Evolutionary conservation across 1,284 basidiomycete genomes (phyloP).

Genomic region (Testicularia cyperi): DNA sequence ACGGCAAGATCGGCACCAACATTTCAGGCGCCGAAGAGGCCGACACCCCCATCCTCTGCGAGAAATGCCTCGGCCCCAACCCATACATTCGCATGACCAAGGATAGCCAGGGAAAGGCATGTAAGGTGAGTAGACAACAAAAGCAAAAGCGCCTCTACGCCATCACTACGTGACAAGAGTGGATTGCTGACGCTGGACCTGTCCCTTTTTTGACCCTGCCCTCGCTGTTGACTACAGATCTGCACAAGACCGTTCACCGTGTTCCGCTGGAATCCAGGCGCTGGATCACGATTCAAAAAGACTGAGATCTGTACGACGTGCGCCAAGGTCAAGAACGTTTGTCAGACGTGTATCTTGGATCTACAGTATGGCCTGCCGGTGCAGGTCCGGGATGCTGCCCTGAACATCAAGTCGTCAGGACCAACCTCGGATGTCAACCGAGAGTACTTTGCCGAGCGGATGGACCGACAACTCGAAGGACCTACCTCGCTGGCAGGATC

Average conservation of each 20-base stretch:
- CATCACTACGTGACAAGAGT: not conserved
- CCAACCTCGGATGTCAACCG: conserved; percentile 91
- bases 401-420: conserved; percentile 81
- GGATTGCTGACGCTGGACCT: not conserved
- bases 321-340: conserved; percentile 97
- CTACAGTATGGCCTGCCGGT: conserved; percentile 90
- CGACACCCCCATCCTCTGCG: conserved; percentile 77
- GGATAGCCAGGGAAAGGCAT: conserved; percentile 91
- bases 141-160: not conserved
- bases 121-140: conserved; percentile 59
- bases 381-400: conserved; percentile 93
- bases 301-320: conserved; percentile 99
- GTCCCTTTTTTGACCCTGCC: too few species aligned
- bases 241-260: conserved; percentile 90
- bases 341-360: conserved; percentile 95
- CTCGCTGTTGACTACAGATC: too few species aligned
- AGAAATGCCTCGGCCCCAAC: conserved; percentile 62
- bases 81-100: conserved; percentile 70
- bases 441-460: conserved; percentile 76
- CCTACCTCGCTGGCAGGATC: conserved; percentile 39
- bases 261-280: conserved; percentile 96
- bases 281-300: conserved; percentile 88
- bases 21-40: conserved; percentile 68
- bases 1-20: conserved; percentile 18
- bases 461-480: conserved; percentile 72